A percentile compares a stretch with the other conserved stretches of the same genome.
Evolutionary conservation across 257 asterid genomes (phyloP).

Genomic region (Solanum medicagineum): DNA sequence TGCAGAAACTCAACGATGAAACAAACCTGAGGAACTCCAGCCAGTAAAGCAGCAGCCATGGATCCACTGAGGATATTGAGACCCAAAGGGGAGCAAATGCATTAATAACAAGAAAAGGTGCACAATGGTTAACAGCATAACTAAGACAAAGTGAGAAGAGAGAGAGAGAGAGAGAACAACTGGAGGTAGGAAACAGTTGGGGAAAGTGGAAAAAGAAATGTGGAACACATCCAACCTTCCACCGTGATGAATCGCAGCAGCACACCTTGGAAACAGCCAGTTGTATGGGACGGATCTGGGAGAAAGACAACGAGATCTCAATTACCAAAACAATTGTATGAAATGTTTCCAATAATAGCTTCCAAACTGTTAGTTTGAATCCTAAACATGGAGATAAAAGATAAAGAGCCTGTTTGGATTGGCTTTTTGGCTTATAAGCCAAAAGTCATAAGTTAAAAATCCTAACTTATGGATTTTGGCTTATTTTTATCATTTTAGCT

Average conservation of each 20-base stretch:
- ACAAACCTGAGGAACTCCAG: slow-evolving; percentile 94
- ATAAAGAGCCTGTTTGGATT: not conserved
- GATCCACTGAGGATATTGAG: slow-evolving; percentile 58
- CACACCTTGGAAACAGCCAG: slow-evolving; percentile 84
- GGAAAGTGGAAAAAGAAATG: not conserved
- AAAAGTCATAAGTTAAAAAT: not conserved
- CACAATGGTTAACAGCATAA: not conserved
- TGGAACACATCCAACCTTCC: slow-evolving; percentile 56
- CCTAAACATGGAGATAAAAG: not conserved
- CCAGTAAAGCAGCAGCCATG: slow-evolving; percentile 75
- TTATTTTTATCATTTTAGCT: not conserved
- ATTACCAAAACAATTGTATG: not conserved
- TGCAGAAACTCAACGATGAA: not conserved
- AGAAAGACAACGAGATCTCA: slow-evolving; percentile 5
- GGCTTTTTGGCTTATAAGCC: not conserved
- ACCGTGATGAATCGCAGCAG: slow-evolving; percentile 89
- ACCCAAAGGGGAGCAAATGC: not conserved
- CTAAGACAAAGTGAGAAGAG: not conserved
- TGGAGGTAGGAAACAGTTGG: not conserved
- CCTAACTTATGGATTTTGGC: not conserved
- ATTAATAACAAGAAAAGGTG: not conserved
- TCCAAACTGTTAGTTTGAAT: not conserved
- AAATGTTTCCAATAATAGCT: not conserved
- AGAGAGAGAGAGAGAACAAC: not conserved
- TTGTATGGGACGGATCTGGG: slow-evolving; percentile 59